Conservation (phyloP, 352 stramenopile species). For the Phytophthora podocarpi region DNA sequence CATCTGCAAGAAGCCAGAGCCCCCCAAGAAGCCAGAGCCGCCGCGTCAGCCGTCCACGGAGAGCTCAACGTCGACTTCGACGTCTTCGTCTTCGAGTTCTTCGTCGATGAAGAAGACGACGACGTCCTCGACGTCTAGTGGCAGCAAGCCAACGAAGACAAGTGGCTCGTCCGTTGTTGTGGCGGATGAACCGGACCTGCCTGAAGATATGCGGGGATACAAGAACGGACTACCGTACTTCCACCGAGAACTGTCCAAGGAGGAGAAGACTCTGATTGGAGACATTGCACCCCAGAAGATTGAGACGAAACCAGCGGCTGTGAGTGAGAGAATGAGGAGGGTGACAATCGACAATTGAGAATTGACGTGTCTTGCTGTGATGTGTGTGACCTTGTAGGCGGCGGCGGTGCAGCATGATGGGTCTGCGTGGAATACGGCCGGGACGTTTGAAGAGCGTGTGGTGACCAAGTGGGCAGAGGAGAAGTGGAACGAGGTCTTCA, state of each 20-base stretch:
- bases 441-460: conserved; percentile 91
- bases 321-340: conserved; percentile 8
- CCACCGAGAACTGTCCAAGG: conserved; percentile 96
- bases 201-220: conserved; percentile 70
- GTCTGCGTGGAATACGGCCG: conserved; percentile 92
- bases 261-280: conserved; percentile 96
- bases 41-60: conserved; percentile 29
- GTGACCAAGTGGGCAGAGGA: conserved; percentile 87
- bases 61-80: background rate
- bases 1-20: conserved; percentile 86
- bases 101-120: conserved; percentile 25
- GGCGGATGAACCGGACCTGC: conserved; percentile 68
- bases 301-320: conserved; percentile 41
- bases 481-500: conserved; percentile 68
- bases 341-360: no score
- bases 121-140: background rate
- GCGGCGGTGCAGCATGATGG: conserved; percentile 58
- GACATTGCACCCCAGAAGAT: conserved; percentile 93
- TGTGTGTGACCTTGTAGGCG: conserved; percentile 8
- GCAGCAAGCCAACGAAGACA: conserved; percentile 18
- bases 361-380: background rate
- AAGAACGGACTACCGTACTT: conserved; percentile 95
- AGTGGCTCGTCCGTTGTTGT: conserved; percentile 56
- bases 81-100: conserved; percentile 10
- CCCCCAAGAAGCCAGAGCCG: conserved; percentile 51